Percentiles rank a stretch among this genome's conserved stretches.
Evolutionary conservation across 2,329 filamentous ascomycete species (phyloP).

Genomic region (Calonectria pteridis): DNA sequence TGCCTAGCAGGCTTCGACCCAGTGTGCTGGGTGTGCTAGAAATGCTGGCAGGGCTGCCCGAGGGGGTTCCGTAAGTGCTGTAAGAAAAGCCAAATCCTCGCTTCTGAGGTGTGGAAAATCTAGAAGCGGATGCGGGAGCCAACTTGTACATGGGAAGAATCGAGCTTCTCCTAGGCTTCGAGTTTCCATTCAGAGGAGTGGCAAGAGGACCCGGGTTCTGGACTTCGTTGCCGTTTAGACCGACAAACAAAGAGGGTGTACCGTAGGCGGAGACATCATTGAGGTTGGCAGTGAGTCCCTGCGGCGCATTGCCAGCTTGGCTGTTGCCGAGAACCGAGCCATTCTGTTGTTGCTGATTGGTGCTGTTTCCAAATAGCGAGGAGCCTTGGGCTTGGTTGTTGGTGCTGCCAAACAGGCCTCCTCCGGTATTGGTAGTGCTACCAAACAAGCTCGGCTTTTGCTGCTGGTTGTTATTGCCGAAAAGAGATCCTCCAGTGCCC

Average conservation of each 20-base stretch:
- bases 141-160: constrained; percentile 90
- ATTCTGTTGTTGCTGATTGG: constrained; percentile 62
- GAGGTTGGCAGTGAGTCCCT: constrained; percentile 81
- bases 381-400: constrained; percentile 59
- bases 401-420: constrained; percentile 67
- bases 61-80: constrained; percentile 89
- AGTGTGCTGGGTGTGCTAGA: constrained; percentile 76
- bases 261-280: constrained; percentile 91
- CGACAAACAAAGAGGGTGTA: constrained; percentile 86
- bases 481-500: constrained; percentile 60
- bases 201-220: constrained; percentile 89
- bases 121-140: constrained; percentile 82
- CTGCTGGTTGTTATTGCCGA: constrained; percentile 57
- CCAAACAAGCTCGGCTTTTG: constrained; percentile 66
- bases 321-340: constrained; percentile 72
- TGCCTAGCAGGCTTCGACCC: constrained; percentile 73
- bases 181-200: constrained; percentile 83
- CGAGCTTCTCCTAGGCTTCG: constrained; percentile 81
- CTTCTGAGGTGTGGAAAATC: constrained; percentile 86
- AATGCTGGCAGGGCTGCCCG: constrained; percentile 73
- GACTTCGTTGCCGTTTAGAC: constrained; percentile 71
- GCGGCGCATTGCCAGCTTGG: constrained; percentile 64
- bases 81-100: constrained; percentile 93
- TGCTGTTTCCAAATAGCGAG: constrained; percentile 60
- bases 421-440: constrained; percentile 55